Evolutionary conservation across 2,329 filamentous ascomycete genomes (phyloP).

Genomic region (Aspergillus cejpii): DNA sequence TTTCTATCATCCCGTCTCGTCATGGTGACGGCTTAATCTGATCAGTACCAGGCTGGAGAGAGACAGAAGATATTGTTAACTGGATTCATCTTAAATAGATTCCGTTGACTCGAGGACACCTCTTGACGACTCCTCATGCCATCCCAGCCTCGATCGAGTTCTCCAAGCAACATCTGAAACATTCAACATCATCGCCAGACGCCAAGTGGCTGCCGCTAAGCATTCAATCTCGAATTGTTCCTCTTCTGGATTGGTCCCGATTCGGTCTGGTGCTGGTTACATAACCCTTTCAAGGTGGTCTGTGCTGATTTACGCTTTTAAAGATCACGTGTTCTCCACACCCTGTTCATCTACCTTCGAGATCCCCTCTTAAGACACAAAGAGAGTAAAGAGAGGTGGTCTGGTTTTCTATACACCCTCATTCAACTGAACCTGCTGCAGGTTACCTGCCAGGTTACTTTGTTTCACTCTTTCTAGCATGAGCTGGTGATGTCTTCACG

Average conservation of each 20-base stretch:
- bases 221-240: constrained; percentile 8
- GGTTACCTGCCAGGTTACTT: constrained; percentile 17
- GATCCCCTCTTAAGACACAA: no score
- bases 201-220: constrained; percentile 12
- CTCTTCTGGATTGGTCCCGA: constrained; percentile 8
- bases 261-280: constrained; percentile 12
- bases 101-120: not conserved
- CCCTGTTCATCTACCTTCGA: constrained; percentile 10
- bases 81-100: not conserved
- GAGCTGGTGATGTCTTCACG: constrained; percentile 50
- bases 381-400: no score
- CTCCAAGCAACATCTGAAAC: constrained; percentile 1
- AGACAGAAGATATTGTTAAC: not conserved
- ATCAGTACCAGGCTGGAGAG: not conserved
- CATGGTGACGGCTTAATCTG: not conserved
- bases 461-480: constrained; percentile 28
- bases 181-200: not conserved
- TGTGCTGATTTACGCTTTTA: constrained; percentile 14
- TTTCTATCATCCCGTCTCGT: not conserved
- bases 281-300: constrained; percentile 15
- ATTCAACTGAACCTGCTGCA: constrained; percentile 40
- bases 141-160: constrained; percentile 1
- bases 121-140: not conserved
- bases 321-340: constrained; percentile 23
- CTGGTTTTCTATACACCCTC: constrained; percentile 30